These are phyloP conservation scores for Dictyostelium purpureum DNA, from an alignment of 78 protist genomes.

Conservation along the genomic window DNA sequence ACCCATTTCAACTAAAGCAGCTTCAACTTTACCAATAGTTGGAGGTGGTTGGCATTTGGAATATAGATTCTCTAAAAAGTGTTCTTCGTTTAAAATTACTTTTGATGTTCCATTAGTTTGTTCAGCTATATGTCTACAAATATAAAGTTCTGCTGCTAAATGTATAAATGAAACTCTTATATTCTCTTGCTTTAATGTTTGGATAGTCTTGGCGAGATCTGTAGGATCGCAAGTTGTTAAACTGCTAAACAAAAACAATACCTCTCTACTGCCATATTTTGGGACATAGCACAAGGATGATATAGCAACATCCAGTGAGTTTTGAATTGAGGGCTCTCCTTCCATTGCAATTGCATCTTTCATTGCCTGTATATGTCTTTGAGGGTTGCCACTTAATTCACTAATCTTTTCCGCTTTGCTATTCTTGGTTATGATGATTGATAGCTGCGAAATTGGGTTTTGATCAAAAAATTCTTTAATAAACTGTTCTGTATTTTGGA, in stretches of 20 bases:
- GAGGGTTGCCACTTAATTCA: conserved; percentile 81
- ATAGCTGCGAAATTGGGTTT: conserved; percentile 90
- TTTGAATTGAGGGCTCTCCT: conserved; percentile 91
- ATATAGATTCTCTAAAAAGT: conserved; percentile 62
- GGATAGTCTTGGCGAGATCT: conserved; percentile 71
- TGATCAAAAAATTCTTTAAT: conserved; percentile 90
- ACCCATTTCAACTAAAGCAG: conserved; percentile 85
- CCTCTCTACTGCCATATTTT: conserved; percentile 81
- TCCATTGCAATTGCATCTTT: conserved; percentile 32
- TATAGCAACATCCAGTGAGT: conserved; percentile 81
- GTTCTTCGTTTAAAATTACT: conserved; percentile 57
- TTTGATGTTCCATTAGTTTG: conserved; percentile 77
- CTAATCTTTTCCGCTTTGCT: conserved; percentile 78
- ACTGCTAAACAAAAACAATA: conserved; percentile 47
- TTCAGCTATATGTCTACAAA: conserved; percentile 42
- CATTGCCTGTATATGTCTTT: conserved; percentile 54
- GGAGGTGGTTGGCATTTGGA: conserved; percentile 85
- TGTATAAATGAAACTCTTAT: conserved; percentile 79
- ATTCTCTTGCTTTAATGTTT: conserved; percentile 1
- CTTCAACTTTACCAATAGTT: conserved; percentile 17
- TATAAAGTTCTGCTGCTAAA: conserved; percentile 79
- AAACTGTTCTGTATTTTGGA: conserved; percentile 48
- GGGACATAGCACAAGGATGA: conserved; percentile 74
- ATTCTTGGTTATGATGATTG: conserved; percentile 80
- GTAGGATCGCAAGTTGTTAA: conserved; percentile 90